Evolutionary conservation across 108 stramenopile genomes (phyloP).

Genomic region (Discostella pseudostelligera): DNA sequence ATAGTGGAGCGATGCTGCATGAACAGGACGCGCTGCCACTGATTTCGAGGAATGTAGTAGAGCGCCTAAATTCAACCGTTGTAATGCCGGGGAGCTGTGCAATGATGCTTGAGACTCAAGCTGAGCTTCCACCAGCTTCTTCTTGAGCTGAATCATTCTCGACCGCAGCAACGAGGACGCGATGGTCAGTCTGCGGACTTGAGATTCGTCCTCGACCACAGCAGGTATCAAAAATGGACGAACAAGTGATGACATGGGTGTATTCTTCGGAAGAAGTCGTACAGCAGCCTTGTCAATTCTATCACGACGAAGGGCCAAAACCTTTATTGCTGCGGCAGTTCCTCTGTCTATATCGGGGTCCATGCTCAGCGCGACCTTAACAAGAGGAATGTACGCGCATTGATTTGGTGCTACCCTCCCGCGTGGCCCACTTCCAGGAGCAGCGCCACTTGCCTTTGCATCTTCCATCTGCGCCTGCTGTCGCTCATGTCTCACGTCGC

Average conservation of each 20-base stretch:
- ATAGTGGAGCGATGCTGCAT: constrained; percentile 63
- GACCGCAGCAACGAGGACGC: constrained; percentile 75
- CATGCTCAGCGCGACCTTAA: constrained; percentile 77
- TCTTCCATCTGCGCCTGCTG: constrained; percentile 52
- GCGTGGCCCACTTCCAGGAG: not conserved
- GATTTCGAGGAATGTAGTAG: constrained; percentile 77
- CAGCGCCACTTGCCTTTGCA: constrained; percentile 31
- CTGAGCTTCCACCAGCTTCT: constrained; percentile 78
- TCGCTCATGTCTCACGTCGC: constrained; percentile 73
- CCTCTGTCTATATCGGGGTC: constrained; percentile 67
- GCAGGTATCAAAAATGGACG: constrained; percentile 86
- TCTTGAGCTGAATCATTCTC: constrained; percentile 66
- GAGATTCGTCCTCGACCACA: constrained; percentile 78
- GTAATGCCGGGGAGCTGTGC: constrained; percentile 68
- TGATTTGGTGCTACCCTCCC: constrained; percentile 14
- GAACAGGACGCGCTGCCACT: constrained; percentile 69
- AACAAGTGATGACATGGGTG: constrained; percentile 74
- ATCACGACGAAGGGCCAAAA: constrained; percentile 71
- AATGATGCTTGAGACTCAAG: constrained; percentile 75
- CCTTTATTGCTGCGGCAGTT: constrained; percentile 75
- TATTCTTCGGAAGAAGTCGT: constrained; percentile 70
- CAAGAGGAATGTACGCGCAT: constrained; percentile 82
- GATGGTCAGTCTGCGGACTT: constrained; percentile 78
- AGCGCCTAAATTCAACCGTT: constrained; percentile 69
- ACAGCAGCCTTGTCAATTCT: constrained; percentile 82